These are phyloP conservation scores for Biscogniauxia mediterranea DNA, from an alignment of 2,329 filamentous ascomycete species.

Conservation along the genomic window DNA sequence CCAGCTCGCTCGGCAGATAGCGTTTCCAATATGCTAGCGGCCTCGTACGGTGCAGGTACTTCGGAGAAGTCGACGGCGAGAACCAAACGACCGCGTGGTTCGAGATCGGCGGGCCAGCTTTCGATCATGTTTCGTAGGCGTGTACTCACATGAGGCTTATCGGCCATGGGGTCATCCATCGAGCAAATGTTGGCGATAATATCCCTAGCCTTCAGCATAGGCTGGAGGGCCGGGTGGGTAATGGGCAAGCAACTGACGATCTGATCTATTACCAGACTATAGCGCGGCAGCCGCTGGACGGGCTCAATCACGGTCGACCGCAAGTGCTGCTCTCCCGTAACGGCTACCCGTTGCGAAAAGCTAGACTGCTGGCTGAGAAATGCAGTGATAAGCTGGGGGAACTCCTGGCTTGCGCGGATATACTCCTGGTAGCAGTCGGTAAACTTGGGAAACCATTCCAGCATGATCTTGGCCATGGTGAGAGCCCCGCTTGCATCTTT, in stretches of 20 bases:
- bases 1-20: constrained; percentile 53
- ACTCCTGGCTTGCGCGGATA: constrained; percentile 84
- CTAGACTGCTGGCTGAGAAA: constrained; percentile 80
- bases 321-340: constrained; percentile 85
- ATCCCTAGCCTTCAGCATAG: constrained; percentile 84
- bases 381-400: constrained; percentile 74
- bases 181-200: constrained; percentile 96
- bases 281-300: constrained; percentile 88
- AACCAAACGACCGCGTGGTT: constrained; percentile 75
- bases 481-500: constrained; percentile 77
- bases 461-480: constrained; percentile 74
- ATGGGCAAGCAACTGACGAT: constrained; percentile 84
- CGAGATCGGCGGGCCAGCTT: constrained; percentile 70
- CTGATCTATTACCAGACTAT: constrained; percentile 94
- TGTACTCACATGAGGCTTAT: constrained; percentile 71
- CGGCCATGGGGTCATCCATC: constrained; percentile 69
- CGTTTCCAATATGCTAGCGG: constrained; percentile 38
- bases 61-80: constrained; percentile 79
- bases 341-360: constrained; percentile 75
- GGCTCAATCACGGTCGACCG: constrained; percentile 94
- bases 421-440: constrained; percentile 90
- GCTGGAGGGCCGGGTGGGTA: constrained; percentile 78
- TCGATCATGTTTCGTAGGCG: constrained; percentile 75
- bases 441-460: constrained; percentile 93
- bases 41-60: constrained; percentile 67